phyloP scores from a whole-genome alignment of 495 filamentous ascomycete species.

The Penicillium cinerascens region DNA sequence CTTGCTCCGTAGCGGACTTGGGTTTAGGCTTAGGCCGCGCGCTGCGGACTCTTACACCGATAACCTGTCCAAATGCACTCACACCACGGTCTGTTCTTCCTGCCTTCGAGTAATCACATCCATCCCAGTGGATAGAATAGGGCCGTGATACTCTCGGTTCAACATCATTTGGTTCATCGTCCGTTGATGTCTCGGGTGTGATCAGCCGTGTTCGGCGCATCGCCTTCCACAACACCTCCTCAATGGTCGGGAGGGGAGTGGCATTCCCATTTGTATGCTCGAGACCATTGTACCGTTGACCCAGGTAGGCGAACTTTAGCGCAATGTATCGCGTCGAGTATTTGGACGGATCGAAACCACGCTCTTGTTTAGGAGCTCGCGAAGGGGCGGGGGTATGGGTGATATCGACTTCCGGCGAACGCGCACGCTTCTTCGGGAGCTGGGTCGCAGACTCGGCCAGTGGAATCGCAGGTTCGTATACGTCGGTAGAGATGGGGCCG shows the following conservation, averaged over 20 bases:
- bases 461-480: conserved; percentile 22
- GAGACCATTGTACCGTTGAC: conserved; percentile 84
- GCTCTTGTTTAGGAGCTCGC: conserved; percentile 34
- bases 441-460: conserved; percentile 2
- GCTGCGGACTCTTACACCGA: conserved; percentile 77
- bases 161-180: conserved; percentile 26
- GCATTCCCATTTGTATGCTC: conserved; percentile 69
- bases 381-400: conserved; percentile 18
- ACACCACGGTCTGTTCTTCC: conserved; percentile 91
- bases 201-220: conserved; percentile 76
- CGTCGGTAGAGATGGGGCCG: conserved; percentile 18
- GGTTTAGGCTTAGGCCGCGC: conserved; percentile 52
- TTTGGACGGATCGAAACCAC: conserved; percentile 69
- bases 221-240: conserved; percentile 90
- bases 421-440: conserved; percentile 20
- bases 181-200: conserved; percentile 54
- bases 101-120: conserved; percentile 87
- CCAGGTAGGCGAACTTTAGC: conserved; percentile 90
- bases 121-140: conserved; percentile 64
- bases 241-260: conserved; percentile 73
- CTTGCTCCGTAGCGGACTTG: conserved; percentile 11
- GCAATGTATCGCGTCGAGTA: conserved; percentile 84
- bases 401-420: conserved; percentile 25
- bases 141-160: conserved; percentile 29
- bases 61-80: conserved; percentile 94